A percentile compares a stretch with the other conserved stretches of the same genome.
These are phyloP conservation scores for Kingdonia uniflora DNA, from an alignment of 164 flowering plant genomes.

Conservation along the genomic window DNA sequence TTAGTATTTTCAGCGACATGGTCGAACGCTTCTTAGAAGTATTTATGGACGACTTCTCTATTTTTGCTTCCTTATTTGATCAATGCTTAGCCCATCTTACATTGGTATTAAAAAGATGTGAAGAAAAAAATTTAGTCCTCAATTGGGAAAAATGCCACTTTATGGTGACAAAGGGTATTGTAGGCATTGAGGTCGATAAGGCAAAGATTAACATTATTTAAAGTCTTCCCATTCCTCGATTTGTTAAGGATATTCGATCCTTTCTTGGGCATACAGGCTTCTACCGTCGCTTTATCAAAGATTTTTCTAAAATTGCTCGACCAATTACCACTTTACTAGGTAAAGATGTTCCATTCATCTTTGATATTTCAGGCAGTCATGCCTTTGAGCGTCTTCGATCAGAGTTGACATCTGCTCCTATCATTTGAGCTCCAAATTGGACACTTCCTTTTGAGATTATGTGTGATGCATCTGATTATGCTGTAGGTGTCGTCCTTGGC, in stretches of 20 bases:
- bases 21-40: no score
- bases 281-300: background rate
- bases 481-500: background rate
- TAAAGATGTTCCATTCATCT: no score
- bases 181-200: background rate
- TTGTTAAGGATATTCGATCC: background rate
- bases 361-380: background rate
- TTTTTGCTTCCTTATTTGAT: no score
- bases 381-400: background rate
- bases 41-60: no score
- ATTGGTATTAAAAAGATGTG: no score
- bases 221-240: background rate
- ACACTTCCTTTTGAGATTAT: background rate
- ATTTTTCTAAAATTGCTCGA: background rate
- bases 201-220: background rate
- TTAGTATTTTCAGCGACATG: no score
- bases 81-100: no score
- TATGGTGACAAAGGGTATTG: background rate
- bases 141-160: background rate
- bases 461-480: background rate
- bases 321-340: background rate
- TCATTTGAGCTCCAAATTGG: slow-evolving; percentile 1
- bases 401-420: background rate
- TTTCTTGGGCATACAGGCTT: background rate
- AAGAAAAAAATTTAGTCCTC: no score